Evolutionary conservation across 805 yeast genomes (phyloP).

Genomic region (Myxozyma neotropica): DNA sequence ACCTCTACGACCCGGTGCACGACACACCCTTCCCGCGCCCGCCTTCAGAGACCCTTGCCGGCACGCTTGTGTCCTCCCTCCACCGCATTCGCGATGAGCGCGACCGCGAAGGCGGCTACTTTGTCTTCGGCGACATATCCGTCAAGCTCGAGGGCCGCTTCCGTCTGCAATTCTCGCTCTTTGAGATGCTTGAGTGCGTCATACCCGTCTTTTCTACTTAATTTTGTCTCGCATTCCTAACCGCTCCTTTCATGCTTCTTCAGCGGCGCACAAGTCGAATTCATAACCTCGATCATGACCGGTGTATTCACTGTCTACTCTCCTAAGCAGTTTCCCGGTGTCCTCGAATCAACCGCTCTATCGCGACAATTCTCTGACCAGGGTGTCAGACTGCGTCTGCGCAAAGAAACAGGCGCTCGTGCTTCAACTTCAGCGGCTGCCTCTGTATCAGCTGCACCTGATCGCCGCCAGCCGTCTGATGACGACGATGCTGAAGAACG

Average conservation of each 20-base stretch:
- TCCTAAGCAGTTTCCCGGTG: constrained; percentile 33
- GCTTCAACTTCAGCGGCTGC: constrained; percentile 2
- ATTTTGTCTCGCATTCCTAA: not conserved
- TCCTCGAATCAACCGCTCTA: constrained; percentile 33
- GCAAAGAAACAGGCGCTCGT: constrained; percentile 31
- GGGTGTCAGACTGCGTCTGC: constrained; percentile 35
- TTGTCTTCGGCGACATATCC: constrained; percentile 35
- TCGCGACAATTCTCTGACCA: constrained; percentile 36
- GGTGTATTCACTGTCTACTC: constrained; percentile 30
- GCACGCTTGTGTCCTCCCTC: constrained; percentile 34
- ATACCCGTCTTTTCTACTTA: not conserved
- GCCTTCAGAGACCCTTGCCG: constrained; percentile 33
- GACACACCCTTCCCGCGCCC: constrained; percentile 24
- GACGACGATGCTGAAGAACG: not conserved
- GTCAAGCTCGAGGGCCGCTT: constrained; percentile 33
- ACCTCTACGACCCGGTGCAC: constrained; percentile 19
- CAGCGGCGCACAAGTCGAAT: constrained; percentile 33
- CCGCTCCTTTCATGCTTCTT: no score
- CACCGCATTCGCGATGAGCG: constrained; percentile 32
- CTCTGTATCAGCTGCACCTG: not conserved
- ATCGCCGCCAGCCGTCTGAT: not conserved
- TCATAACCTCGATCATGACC: constrained; percentile 28
- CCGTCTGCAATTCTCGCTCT: constrained; percentile 32
- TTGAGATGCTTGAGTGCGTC: constrained; percentile 34
- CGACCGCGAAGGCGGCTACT: constrained; percentile 32